These are phyloP conservation scores for Saccharomycopsis sp. DNA, from an alignment of 805 yeast species.

Conservation along the genomic window DNA sequence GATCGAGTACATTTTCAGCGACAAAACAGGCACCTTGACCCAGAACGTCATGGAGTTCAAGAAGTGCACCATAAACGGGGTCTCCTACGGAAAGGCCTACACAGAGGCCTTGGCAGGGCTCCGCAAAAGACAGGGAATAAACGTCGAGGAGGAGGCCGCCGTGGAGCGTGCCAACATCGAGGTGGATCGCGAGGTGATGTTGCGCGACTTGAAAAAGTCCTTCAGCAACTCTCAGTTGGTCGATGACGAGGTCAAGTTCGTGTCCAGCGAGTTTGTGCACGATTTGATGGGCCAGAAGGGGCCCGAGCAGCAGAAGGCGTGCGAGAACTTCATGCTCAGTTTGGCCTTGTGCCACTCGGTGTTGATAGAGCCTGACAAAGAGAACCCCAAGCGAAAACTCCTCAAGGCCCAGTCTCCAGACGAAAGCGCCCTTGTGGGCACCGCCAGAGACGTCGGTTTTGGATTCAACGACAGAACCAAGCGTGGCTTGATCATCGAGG, in stretches of 20 bases:
- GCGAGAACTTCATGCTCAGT: constrained; percentile 71
- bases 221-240: constrained; percentile 35
- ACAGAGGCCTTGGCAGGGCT: constrained; percentile 80
- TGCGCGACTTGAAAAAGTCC: constrained; percentile 35
- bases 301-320: constrained; percentile 45
- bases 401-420: constrained; percentile 81
- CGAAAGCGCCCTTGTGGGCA: constrained; percentile 78
- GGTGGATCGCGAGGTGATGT: constrained; percentile 55
- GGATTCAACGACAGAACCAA: constrained; percentile 60
- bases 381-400: constrained; percentile 46
- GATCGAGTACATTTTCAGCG: constrained; percentile 77
- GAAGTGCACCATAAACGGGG: constrained; percentile 70
- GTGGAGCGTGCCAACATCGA: constrained; percentile 47
- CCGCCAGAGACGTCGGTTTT: constrained; percentile 75
- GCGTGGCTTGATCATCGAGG: constrained; percentile 56
- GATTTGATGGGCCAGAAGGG: constrained; percentile 52
- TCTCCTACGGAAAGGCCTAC: constrained; percentile 69
- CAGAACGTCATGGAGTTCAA: constrained; percentile 84
- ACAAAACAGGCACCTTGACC: constrained; percentile 78
- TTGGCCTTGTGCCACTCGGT: constrained; percentile 78
- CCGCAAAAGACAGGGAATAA: constrained; percentile 70
- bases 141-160: constrained; percentile 55
- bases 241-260: constrained; percentile 61
- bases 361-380: constrained; percentile 57
- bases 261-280: constrained; percentile 58